Percentiles rank a stretch among this genome's conserved stretches.
These are phyloP conservation scores for Helianthus annuus DNA, from an alignment of 129 eudicot genomes.

Conservation along the genomic window DNA sequence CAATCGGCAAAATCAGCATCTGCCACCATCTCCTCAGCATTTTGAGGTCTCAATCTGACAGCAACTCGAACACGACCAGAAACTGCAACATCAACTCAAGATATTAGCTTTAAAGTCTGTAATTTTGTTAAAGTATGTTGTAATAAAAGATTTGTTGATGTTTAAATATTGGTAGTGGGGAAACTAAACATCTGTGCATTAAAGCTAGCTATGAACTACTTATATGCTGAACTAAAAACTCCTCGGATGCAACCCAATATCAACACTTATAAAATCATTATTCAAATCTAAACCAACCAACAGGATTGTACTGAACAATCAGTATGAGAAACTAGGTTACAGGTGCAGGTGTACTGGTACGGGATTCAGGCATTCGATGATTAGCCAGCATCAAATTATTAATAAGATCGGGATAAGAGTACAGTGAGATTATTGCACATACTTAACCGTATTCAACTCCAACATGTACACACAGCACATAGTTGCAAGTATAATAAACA, in stretches of 20 bases:
- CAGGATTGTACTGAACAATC: not conserved
- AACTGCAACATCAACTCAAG: constrained; percentile 40
- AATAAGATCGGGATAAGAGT: not conserved
- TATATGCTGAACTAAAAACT: not conserved
- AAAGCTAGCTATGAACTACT: not conserved
- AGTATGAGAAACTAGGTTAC: not conserved
- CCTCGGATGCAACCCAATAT: too few species aligned
- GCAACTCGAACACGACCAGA: constrained; percentile 98
- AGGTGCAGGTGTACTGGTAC: not conserved
- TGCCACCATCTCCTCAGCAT: constrained; percentile 87
- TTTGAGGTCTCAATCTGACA: constrained; percentile 96
- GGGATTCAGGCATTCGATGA: not conserved
- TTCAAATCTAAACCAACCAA: not conserved
- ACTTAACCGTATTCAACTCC: not conserved
- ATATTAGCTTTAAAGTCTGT: constrained; percentile 5
- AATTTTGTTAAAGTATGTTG: not conserved
- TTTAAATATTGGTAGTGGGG: not conserved
- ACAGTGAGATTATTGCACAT: not conserved
- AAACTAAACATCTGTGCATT: not conserved
- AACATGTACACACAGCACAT: not conserved
- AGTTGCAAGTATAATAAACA: not conserved
- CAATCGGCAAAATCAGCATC: constrained; percentile 99
- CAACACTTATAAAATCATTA: not conserved
- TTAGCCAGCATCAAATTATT: not conserved
- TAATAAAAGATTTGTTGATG: not conserved